Conservation (phyloP, 108 stramenopile species). For the Skeletonema potamos region DNA sequence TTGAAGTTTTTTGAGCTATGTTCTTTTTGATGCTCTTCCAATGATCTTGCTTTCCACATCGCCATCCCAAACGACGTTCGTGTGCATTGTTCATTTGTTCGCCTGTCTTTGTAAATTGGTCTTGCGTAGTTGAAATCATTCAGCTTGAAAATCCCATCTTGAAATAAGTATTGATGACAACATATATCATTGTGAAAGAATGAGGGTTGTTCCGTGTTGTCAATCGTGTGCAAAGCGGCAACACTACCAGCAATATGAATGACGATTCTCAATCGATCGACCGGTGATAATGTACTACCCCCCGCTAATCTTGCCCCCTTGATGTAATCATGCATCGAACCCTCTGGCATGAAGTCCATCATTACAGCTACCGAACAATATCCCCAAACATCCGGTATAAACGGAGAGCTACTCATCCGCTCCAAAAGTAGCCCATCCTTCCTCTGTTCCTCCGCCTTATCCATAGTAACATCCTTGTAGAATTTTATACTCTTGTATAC, state of each 20-base stretch:
- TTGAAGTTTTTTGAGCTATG: neutral
- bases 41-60: slow-evolving; percentile 5
- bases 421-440: slow-evolving; percentile 12
- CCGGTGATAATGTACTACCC: neutral
- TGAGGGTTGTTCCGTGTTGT: slow-evolving; percentile 5
- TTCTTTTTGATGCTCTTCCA: neutral
- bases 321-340: slow-evolving; percentile 40
- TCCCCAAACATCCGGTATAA: slow-evolving; percentile 1
- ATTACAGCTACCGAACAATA: neutral
- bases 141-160: slow-evolving; percentile 59
- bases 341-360: slow-evolving; percentile 3
- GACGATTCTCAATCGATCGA: slow-evolving; percentile 7
- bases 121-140: slow-evolving; percentile 53
- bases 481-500: slow-evolving; percentile 44
- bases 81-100: slow-evolving; percentile 1
- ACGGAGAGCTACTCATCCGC: slow-evolving; percentile 2
- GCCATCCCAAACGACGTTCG: neutral
- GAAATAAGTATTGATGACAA: slow-evolving; percentile 44
- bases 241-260: slow-evolving; percentile 22
- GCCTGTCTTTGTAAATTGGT: neutral
- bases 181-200: slow-evolving; percentile 28
- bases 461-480: slow-evolving; percentile 1
- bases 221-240: slow-evolving; percentile 27
- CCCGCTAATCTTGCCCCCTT: slow-evolving; percentile 24
- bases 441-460: slow-evolving; percentile 29